Conservation (phyloP, 768 basidiomycete genomes). For the Trametopsis cervina region DNA sequence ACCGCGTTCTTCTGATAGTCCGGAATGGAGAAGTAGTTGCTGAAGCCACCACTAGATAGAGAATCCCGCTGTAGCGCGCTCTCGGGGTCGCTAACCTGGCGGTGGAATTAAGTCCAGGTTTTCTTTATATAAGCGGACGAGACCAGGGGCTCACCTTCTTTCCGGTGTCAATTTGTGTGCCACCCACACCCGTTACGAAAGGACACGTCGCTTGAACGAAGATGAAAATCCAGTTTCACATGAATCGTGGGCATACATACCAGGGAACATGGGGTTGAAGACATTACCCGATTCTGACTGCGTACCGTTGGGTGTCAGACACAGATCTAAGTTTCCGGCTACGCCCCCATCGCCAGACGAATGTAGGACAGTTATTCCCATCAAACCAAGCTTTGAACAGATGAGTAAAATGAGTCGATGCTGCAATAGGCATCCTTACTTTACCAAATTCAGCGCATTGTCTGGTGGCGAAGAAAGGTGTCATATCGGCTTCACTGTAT, state of each 20-base stretch:
- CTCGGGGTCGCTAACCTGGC: constrained; percentile 29
- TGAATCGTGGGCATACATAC: no score
- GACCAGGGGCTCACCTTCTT: no score
- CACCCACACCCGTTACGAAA: constrained; percentile 31
- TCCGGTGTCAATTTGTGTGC: constrained; percentile 30
- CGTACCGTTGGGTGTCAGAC: constrained; percentile 26
- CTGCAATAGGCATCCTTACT: constrained; percentile 16
- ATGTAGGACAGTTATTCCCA: constrained; percentile 34
- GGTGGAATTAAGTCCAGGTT: no score
- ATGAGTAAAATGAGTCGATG: background rate
- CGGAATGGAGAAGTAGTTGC: constrained; percentile 33
- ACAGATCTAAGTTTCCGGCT: constrained; percentile 27
- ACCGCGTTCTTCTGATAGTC: constrained; percentile 27
- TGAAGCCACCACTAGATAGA: constrained; percentile 35
- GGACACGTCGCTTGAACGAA: no score
- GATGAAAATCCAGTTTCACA: no score
- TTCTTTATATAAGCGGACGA: no score
- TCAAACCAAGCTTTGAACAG: constrained; percentile 28
- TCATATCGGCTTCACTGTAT: constrained; percentile 29
- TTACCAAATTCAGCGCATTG: constrained; percentile 42
- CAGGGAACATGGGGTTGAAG: constrained; percentile 7
- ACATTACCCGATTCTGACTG: background rate
- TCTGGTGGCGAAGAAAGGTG: constrained; percentile 29
- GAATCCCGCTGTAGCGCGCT: constrained; percentile 30
- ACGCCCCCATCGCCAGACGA: constrained; percentile 40